Evolutionary conservation across 495 filamentous ascomycete genomes (phyloP).

Genomic region (Cladorrhinum samala): DNA sequence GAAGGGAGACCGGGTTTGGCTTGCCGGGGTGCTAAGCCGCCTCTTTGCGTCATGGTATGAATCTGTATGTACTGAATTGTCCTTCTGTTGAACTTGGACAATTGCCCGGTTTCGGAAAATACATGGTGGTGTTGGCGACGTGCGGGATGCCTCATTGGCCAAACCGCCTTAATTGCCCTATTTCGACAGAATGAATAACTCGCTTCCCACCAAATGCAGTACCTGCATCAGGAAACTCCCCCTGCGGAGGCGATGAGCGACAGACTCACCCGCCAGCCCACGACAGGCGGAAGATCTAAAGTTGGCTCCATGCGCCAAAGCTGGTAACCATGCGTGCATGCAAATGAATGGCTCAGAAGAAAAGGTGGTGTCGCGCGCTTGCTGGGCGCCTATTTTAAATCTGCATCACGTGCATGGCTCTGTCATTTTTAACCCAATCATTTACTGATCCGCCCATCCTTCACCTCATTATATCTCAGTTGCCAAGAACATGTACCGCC

Average conservation of each 20-base stretch:
- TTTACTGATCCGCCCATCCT: neutral
- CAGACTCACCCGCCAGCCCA: too few species aligned
- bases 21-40: neutral
- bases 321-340: neutral
- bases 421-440: neutral
- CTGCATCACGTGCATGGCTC: neutral
- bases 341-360: slow-evolving; percentile 17
- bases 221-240: neutral
- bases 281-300: neutral
- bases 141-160: slow-evolving; percentile 1
- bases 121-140: neutral
- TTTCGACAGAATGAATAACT: too few species aligned
- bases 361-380: slow-evolving; percentile 19
- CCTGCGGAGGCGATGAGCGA: too few species aligned
- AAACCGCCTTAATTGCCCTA: neutral
- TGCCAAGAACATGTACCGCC: neutral
- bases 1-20: neutral
- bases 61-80: neutral
- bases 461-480: neutral
- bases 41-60: neutral
- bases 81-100: too few species aligned
- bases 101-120: neutral
- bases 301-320: slow-evolving; percentile 15
- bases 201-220: too few species aligned
- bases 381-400: slow-evolving; percentile 27